Evolutionary conservation across 2,329 filamentous ascomycete species (phyloP), one percentile per base, ranked within the genome.

Genomic region (Pseudonectria foliicola): DNA sequence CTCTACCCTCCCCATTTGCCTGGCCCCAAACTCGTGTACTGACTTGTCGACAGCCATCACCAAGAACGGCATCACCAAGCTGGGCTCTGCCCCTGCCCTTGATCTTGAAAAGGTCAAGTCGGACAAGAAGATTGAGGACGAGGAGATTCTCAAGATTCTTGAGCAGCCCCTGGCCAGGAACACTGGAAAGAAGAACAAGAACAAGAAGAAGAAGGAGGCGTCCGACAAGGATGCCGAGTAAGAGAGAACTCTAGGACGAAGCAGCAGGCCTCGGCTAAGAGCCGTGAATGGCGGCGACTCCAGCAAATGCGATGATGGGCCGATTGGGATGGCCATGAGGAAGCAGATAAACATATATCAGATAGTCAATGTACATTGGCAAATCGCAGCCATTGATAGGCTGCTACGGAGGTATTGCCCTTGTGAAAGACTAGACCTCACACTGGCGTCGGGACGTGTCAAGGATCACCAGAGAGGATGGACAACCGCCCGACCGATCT

Each of bases 61-160:
- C 55, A 98, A 98, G 79, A 95, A 96, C 62, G 92, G 92, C 49
- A 71, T 98, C 55, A 87, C 84, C 57, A 86, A 85, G 67, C 70
- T 98, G 39, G 81, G 86, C 53, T 81, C 76, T 16, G 82, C 92
- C 24, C 79, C 85, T 43, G 62, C 80, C 14, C 73, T 83, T 45
- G 87, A 96, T 57, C 61, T 92, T 43, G 76, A 73, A 59, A 88
- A 89, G 70, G 78, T 82, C 73, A 83, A 95, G 76, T 82, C 86
- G 24, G 89, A 96, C 64, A 96, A 96, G 78, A 95, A 95, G 77
- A 95, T 98, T 56, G 82, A 80, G 48, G 90, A 96, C 47, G 87
- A 94, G 69, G 90, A 96, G 68, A 75, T 98, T 48, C 79, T 96
- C 52, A 86, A 92, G 73, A 90, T 96, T 46, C 75, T 98, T 33